phyloP scores from a whole-genome alignment of 2,329 filamentous ascomycete species.

The Fusarium bactridioides region DNA sequence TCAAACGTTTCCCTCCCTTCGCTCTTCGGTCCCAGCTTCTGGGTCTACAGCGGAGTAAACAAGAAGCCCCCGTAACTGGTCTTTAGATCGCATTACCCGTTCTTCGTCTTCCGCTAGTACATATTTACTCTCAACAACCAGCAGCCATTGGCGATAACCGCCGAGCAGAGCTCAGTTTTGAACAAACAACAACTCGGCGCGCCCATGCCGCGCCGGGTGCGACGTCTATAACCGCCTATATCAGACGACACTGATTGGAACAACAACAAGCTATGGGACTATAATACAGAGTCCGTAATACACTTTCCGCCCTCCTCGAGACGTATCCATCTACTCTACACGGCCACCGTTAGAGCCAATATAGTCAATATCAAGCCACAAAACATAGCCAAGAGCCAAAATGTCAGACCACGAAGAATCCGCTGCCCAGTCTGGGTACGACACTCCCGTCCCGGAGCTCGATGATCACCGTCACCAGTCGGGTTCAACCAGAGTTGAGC shows the following conservation, averaged over 20 bases:
- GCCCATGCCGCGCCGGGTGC: constrained; percentile 49
- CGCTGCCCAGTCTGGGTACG: constrained; percentile 69
- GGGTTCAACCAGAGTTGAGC: constrained; percentile 64
- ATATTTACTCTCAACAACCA: constrained; percentile 10
- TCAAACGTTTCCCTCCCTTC: constrained; percentile 77
- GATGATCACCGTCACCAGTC: constrained; percentile 85
- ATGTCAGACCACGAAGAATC: constrained; percentile 75
- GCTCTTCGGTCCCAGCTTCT: constrained; percentile 89
- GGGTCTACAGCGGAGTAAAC: constrained; percentile 96
- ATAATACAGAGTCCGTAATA: constrained; percentile 42
- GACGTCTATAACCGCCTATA: constrained; percentile 34
- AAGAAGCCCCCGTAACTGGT: constrained; percentile 95
- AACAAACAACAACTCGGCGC: constrained; percentile 47
- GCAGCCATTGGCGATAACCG: constrained; percentile 33
- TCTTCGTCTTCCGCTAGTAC: constrained; percentile 1
- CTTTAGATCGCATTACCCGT: constrained; percentile 12
- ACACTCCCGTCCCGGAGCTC: constrained; percentile 79
- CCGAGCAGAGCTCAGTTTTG: constrained; percentile 42
- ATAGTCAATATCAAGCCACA: background rate
- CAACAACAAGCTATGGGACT: constrained; percentile 42
- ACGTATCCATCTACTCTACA: constrained; percentile 12
- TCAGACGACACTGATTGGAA: constrained; percentile 20
- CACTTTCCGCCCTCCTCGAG: constrained; percentile 24
- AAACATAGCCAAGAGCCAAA: constrained; percentile 41
- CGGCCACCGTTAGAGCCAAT: constrained; percentile 5